These are phyloP conservation scores for Populus tremula DNA, from an alignment of 345 rosid species.

Conservation along the genomic window DNA sequence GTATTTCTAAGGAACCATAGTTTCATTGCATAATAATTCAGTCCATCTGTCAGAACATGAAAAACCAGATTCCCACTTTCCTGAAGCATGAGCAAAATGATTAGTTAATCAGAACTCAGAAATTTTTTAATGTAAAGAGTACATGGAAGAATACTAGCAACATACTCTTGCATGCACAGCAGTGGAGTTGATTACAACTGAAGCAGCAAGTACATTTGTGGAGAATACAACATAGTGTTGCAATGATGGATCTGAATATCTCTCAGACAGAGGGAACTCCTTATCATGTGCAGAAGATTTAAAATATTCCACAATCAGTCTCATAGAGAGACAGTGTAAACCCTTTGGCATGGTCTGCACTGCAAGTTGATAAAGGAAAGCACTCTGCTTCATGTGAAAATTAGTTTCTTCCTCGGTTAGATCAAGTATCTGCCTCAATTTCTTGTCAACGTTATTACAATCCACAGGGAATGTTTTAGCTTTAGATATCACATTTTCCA, in stretches of 20 bases:
- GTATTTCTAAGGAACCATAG: slow-evolving; percentile 25
- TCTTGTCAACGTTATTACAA: slow-evolving; percentile 88
- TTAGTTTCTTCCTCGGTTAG: slow-evolving; percentile 87
- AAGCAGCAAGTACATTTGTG: slow-evolving; percentile 29
- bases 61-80: slow-evolving; percentile 55
- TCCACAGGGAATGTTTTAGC: slow-evolving; percentile 70
- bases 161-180: slow-evolving; percentile 40
- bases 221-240: slow-evolving; percentile 30
- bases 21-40: slow-evolving; percentile 33
- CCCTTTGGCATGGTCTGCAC: slow-evolving; percentile 37
- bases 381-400: slow-evolving; percentile 80
- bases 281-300: slow-evolving; percentile 33
- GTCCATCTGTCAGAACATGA: slow-evolving; percentile 33
- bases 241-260: slow-evolving; percentile 35
- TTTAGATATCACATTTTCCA: slow-evolving; percentile 65
- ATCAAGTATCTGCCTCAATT: slow-evolving; percentile 86
- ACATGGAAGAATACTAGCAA: slow-evolving; percentile 6
- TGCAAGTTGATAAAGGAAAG: slow-evolving; percentile 49
- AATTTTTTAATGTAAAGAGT: slow-evolving; percentile 5
- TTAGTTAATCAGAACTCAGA: slow-evolving; percentile 18
- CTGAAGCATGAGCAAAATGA: slow-evolving; percentile 49
- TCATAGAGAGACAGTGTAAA: slow-evolving; percentile 34
- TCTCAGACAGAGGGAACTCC: slow-evolving; percentile 44
- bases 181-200: slow-evolving; percentile 38
- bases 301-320: slow-evolving; percentile 32